phyloP scores from a whole-genome alignment of 2,329 filamentous ascomycete genomes.

The Ophiostoma montium region DNA sequence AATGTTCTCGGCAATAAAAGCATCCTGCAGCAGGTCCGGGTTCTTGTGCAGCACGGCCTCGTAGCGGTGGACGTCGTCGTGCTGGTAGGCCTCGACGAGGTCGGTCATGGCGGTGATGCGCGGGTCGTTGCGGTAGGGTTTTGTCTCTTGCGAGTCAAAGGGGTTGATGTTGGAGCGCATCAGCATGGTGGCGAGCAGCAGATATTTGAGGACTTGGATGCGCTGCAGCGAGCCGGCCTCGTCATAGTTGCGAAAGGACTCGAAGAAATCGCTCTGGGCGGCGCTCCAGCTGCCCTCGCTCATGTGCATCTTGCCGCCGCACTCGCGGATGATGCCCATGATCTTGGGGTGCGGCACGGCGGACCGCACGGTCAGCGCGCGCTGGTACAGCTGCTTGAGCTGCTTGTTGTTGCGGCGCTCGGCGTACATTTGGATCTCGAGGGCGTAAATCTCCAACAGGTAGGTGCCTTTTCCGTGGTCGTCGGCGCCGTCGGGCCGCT shows the following conservation, averaged over 20 bases:
- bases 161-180: conserved; percentile 98
- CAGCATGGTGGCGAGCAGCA: conserved; percentile 92
- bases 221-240: conserved; percentile 92
- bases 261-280: conserved; percentile 94
- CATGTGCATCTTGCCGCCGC: conserved; percentile 99
- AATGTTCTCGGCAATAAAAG: conserved; percentile 97
- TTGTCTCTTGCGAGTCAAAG: conserved; percentile 96
- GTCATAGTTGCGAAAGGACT: conserved; percentile 97
- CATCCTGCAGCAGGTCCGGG: conserved; percentile 76
- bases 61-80: conserved; percentile 85
- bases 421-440: conserved; percentile 98
- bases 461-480: conserved; percentile 96
- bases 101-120: conserved; percentile 96
- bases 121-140: conserved; percentile 91
- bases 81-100: conserved; percentile 89
- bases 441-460: conserved; percentile 83
- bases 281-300: conserved; percentile 98
- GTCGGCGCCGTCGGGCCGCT: conserved; percentile 71
- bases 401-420: conserved; percentile 97
- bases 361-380: conserved; percentile 83
- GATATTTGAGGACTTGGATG: conserved; percentile 94
- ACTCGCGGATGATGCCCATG: conserved; percentile 97
- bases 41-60: conserved; percentile 78
- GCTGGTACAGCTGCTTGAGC: conserved; percentile 82
- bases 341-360: conserved; percentile 97